Conservation (phyloP, 495 filamentous ascomycete genomes). For the Cryomyces minteri region DNA sequence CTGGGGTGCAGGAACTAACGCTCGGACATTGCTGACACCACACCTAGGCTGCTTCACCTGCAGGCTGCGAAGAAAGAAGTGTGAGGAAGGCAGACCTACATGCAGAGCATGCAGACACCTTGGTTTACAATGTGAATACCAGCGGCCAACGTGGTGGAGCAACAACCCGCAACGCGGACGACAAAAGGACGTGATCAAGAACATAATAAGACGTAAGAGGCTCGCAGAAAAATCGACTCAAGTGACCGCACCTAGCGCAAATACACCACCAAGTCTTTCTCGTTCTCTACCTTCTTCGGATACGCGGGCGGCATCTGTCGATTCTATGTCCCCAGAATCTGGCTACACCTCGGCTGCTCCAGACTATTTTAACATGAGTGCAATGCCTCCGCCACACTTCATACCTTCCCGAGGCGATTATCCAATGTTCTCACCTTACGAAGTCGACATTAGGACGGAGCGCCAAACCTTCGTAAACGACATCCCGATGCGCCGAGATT, state of each 20-base stretch:
- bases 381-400: conserved; percentile 24
- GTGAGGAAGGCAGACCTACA: conserved; percentile 74
- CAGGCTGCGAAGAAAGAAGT: conserved; percentile 90
- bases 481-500: conserved; percentile 64
- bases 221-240: conserved; percentile 59
- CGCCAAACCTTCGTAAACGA: conserved; percentile 89
- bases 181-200: conserved; percentile 91
- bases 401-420: neutral
- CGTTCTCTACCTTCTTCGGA: conserved; percentile 35
- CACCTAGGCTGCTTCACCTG: conserved; percentile 86
- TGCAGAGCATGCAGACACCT: conserved; percentile 86
- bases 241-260: conserved; percentile 27
- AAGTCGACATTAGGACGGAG: conserved; percentile 91
- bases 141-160: conserved; percentile 92
- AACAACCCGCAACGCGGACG: conserved; percentile 66
- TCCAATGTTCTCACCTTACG: conserved; percentile 50
- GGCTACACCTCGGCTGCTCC: conserved; percentile 30
- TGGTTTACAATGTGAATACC: conserved; percentile 79
- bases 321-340: conserved; percentile 66
- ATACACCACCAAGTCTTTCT: conserved; percentile 60
- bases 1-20: conserved; percentile 4
- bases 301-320: conserved; percentile 55
- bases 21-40: conserved; percentile 13
- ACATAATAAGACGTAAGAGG: conserved; percentile 94
- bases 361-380: conserved; percentile 16